Base-by-base conservation (phyloP, 2,329 filamentous ascomycete genomes). In the Aspergillus fischeri region DNA sequence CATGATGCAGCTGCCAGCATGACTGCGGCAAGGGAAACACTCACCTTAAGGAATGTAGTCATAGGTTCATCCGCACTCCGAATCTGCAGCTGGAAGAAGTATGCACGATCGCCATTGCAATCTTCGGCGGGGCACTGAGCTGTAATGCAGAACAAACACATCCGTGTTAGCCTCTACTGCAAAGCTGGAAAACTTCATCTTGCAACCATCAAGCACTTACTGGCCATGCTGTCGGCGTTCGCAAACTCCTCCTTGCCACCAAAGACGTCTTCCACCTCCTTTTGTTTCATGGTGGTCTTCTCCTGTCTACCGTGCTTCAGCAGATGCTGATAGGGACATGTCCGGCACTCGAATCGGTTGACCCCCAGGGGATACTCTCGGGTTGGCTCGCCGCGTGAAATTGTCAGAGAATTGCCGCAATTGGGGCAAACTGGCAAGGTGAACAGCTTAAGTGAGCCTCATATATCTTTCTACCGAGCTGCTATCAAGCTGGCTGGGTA, bases 51-150 rank as follows among this genome's bases (percentile, higher is more conserved):
- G 77, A 97, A 97, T 59, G 87, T 93, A 64, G 94, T 99, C 90
- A 96, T 97, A 59, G 94, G 94, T 81, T 99, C 94, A 78, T 99
- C 94, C 53, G 94, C 94, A 80, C 91, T 96, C 66, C 94, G 87
- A 77, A 97, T 97, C 82, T 99, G 94, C 66, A 97, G 86, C 81
- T 96, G 91, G 80, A 92, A 96, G 80, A 93, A 97, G 62, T 92
- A 95, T 3, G 94, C 94, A 78, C 91, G 86, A 59, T 86, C 83
- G 61, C 91, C 91, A 69, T 90, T 83, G 80, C 94, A 99, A 56
- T 82, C 82, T 44, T 92, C 86, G 61, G 86, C 86, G 27, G 90
- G 86, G 75, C 94, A 99, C 82, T 94, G 90, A 51, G 89, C 89
- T 85, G 67, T 42, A 58, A 50, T 32, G 44, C 54, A 51, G 53